Base-by-base conservation (phyloP, 106 monocot genomes). In the Narthecium ossifragum region DNA sequence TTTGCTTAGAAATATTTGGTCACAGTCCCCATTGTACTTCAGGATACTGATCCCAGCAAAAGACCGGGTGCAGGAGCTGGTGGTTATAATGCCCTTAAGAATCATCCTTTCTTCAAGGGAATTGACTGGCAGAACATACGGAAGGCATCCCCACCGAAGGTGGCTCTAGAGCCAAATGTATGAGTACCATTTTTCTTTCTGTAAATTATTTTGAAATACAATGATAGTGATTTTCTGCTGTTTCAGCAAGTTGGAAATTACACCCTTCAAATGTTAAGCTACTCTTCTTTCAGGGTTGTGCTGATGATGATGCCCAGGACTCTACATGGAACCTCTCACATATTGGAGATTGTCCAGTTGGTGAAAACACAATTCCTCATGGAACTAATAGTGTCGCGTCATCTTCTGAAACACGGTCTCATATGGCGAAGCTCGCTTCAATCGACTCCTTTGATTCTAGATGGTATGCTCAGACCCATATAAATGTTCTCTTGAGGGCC, bases 391-490 rank as follows among this genome's bases (percentile, higher is more conserved):
- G 69, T 50, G 62, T 68, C 23, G n/a, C 81, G 30, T 66, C 86
- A 70, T 79, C 80, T 38, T 73, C 74, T 64, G 74, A 79, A 41
- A 8, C 63, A 21, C 69, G 79, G n/a, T 78, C 83, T 50, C 80
- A 79, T 49, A 55, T 96, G 43, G 86, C 90, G 48, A 78, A 52
- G 57, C 70, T 96, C 26, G 83, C 84, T 75, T 85, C 83, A 28
- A 89, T 96, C 8, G 96, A 96, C 55, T 90, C 90, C 26, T 96
- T 90, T 65, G 96, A 96, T 55, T 96, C 96, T 28, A 90, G 63
- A 80, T 96, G 96, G 90, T 96, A 69, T 41, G 65, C 15, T 31
- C 53, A 49, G 17, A 4, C 36, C 10, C 18, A n/a, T n/a, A n/a
- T n/a, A n/a, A n/a, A n/a, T n/a, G n/a, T n/a, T n/a, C n/a, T n/a